phyloP scores from a whole-genome alignment of 2,329 filamentous ascomycete species.

The Aspergillus alliaceus region DNA sequence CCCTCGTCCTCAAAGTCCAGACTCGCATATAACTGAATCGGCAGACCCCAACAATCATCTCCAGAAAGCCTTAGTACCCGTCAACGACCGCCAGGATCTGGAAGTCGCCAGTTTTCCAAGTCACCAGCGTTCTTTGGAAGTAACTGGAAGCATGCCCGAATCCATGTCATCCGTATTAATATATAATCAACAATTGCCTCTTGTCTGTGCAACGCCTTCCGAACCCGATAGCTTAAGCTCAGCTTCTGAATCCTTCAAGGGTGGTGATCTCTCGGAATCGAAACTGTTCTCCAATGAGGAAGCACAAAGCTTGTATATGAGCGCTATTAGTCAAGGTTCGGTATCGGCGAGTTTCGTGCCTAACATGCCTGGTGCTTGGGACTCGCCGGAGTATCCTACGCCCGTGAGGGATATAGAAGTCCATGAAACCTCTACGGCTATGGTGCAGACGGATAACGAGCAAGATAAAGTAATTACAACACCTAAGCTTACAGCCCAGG shows the following conservation, averaged over 20 bases:
- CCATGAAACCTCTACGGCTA: constrained; percentile 1
- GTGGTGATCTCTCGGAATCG: constrained; percentile 45
- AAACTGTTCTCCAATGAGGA: constrained; percentile 50
- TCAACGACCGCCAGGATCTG: not conserved
- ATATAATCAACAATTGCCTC: not conserved
- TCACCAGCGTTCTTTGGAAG: not conserved
- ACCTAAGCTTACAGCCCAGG: constrained; percentile 28
- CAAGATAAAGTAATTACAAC: constrained; percentile 26
- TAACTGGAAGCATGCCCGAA: not conserved
- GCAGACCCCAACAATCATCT: constrained; percentile 4
- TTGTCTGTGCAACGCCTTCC: constrained; percentile 19
- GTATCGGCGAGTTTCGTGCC: constrained; percentile 28
- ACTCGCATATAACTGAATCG: constrained; percentile 10
- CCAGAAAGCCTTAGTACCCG: not conserved
- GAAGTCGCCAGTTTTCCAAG: not conserved
- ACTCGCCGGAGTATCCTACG: constrained; percentile 27
- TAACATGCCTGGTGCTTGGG: constrained; percentile 46
- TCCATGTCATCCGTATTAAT: not conserved
- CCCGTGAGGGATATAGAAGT: constrained; percentile 5
- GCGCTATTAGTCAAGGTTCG: constrained; percentile 53
- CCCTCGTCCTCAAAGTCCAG: constrained; percentile 16
- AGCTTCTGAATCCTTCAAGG: constrained; percentile 22
- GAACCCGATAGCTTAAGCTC: constrained; percentile 26
- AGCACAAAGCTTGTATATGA: constrained; percentile 55
- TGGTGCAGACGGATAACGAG: constrained; percentile 2